Conservation (phyloP, 768 basidiomycete genomes). For the Phaeotremella skinneri region DNA sequence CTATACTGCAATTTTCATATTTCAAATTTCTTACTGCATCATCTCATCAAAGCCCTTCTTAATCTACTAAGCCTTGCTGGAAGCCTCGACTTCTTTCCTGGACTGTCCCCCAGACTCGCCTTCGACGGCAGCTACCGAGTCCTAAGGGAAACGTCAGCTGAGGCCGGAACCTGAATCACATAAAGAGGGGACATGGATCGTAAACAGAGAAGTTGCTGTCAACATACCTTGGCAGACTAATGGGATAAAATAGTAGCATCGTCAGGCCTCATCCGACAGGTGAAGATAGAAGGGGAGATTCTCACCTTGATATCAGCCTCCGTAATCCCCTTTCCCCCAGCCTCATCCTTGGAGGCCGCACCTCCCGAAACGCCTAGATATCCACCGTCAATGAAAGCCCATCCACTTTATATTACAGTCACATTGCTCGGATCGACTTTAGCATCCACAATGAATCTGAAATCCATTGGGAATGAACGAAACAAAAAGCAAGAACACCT, state of each 20-base stretch:
- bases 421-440: background rate
- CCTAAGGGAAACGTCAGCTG: background rate
- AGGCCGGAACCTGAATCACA: background rate
- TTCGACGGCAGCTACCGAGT: background rate
- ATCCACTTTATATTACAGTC: background rate
- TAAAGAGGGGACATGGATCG: too few species aligned
- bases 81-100: background rate
- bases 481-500: constrained; percentile 4
- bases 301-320: background rate
- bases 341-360: background rate
- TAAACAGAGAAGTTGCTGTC: too few species aligned
- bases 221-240: background rate
- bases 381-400: background rate
- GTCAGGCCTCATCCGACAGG: background rate
- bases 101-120: background rate
- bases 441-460: background rate
- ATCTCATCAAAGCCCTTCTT: background rate
- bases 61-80: background rate
- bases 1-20: background rate
- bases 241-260: background rate
- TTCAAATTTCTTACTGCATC: background rate
- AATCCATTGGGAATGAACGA: background rate
- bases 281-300: background rate
- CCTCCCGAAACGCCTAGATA: background rate
- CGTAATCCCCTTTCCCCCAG: background rate